Evolutionary conservation across 164 flowering plant species (phyloP), one percentile per base, ranked within the genome.

Genomic region (Buxus sempervirens): DNA sequence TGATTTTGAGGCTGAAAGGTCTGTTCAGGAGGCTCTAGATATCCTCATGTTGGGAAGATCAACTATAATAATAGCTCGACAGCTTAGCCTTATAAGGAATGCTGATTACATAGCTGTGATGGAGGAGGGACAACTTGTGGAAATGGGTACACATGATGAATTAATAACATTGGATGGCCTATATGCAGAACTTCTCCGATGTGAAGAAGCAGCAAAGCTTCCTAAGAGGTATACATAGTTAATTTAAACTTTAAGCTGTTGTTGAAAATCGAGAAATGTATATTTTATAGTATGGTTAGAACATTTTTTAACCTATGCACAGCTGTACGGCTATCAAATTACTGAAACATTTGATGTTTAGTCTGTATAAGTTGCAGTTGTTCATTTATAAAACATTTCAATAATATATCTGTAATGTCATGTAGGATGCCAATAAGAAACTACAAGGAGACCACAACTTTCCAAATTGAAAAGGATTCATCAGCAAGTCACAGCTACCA

Each of bases 71-170:
- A 95, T 95, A 57, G 98, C 98, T 74, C 86, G 98, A 58, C 84
- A 88, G 67, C 93, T 95, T 68, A 86, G 97, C 78, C 90, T 95
- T 21, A 95, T 95, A 28, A 85, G 83, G 66, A 95, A 95, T 85
- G 98, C 97, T 79, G 98, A 95, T 76, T 95, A 86, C 75, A 92
- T 95, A 67, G 98, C 98, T 77, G 98, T 92, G 69, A 95, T 95
- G 98, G 98, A 95, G 81, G 98, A 95, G 72, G 98, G 98, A 48
- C 98, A 87, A 66, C 96, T 95, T 72, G 96, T 95, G 72, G 98
- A 95, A 81, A 92, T 92, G 91, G 97, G 98, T 64, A 95, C 98
- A 13, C 98, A 95, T 86, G 98, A 92, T 77, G 98, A 95, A 73
- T 74, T 95, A 69, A 59, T 86, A 58, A 65, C 73, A 58, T 76